Evolutionary conservation across 495 filamentous ascomycete species (phyloP).

Genomic region (Talaromyces adpressus): DNA sequence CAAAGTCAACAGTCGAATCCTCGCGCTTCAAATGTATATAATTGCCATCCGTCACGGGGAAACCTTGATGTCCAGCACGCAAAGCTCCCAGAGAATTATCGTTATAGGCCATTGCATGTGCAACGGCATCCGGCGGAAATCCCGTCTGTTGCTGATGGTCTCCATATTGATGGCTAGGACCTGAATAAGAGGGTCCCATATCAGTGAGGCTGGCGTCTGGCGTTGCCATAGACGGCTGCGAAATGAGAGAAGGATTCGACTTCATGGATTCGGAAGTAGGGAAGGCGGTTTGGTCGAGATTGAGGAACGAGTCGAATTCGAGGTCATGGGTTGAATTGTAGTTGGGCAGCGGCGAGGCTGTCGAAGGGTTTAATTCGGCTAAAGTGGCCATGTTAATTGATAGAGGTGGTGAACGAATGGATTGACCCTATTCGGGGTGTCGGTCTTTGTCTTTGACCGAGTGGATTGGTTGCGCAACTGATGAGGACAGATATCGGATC

Average conservation of each 20-base stretch:
- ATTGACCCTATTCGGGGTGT: background rate
- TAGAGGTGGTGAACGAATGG: background rate
- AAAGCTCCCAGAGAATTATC: conserved; percentile 47
- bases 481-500: background rate
- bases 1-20: conserved; percentile 45
- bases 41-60: conserved; percentile 36
- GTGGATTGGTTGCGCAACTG: background rate
- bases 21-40: conserved; percentile 47
- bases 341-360: conserved; percentile 22
- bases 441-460: background rate
- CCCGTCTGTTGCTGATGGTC: conserved; percentile 88
- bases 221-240: conserved; percentile 31
- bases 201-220: conserved; percentile 32
- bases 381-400: conserved; percentile 30
- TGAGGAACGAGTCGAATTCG: conserved; percentile 43
- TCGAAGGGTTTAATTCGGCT: conserved; percentile 29
- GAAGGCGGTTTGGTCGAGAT: conserved; percentile 42
- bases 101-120: conserved; percentile 61
- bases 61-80: conserved; percentile 39
- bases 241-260: conserved; percentile 30
- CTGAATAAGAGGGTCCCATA: conserved; percentile 48
- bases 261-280: conserved; percentile 30
- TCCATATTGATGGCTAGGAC: conserved; percentile 88
- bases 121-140: conserved; percentile 70
- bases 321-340: conserved; percentile 34